These are phyloP conservation scores for Elsinoe perseae DNA, from an alignment of 2,329 filamentous ascomycete genomes.

Conservation along the genomic window DNA sequence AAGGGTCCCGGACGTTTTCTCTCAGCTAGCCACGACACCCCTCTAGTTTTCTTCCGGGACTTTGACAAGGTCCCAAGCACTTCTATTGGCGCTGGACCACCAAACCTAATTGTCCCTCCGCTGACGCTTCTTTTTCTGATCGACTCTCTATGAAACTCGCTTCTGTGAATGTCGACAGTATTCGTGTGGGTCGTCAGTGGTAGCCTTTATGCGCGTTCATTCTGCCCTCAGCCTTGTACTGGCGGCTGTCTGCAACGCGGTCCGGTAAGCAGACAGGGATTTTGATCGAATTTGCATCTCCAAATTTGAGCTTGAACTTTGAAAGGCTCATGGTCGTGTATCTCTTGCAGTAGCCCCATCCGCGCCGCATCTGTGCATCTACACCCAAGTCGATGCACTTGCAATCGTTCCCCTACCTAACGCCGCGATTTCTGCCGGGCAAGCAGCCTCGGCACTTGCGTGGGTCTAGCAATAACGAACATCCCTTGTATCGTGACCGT, in stretches of 20 bases:
- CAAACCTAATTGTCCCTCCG: not conserved
- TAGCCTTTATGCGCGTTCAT: not conserved
- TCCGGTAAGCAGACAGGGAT: not conserved
- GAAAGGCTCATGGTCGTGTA: not conserved
- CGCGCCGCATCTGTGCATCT: not conserved
- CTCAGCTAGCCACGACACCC: constrained; percentile 4
- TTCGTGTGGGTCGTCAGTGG: not conserved
- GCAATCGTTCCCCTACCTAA: not conserved
- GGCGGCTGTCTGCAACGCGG: not conserved
- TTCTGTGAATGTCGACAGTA: not conserved
- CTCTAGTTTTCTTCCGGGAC: not conserved
- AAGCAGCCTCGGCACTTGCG: not conserved
- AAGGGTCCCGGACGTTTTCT: not conserved
- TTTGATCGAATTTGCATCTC: not conserved
- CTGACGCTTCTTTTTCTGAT: not conserved
- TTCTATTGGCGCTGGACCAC: not conserved
- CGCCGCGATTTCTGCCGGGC: not conserved
- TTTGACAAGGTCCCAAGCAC: not conserved
- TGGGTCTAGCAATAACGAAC: not conserved
- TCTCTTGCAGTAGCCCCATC: not conserved
- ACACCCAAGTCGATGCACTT: not conserved
- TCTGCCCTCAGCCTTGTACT: not conserved
- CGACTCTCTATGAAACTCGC: not conserved
- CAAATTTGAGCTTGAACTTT: not conserved
- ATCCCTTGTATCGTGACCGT: constrained; percentile 1